A percentile compares a stretch with the other conserved stretches of the same genome.
phyloP scores from a whole-genome alignment of 345 rosid genomes.

The Fremontodendron californicum region DNA sequence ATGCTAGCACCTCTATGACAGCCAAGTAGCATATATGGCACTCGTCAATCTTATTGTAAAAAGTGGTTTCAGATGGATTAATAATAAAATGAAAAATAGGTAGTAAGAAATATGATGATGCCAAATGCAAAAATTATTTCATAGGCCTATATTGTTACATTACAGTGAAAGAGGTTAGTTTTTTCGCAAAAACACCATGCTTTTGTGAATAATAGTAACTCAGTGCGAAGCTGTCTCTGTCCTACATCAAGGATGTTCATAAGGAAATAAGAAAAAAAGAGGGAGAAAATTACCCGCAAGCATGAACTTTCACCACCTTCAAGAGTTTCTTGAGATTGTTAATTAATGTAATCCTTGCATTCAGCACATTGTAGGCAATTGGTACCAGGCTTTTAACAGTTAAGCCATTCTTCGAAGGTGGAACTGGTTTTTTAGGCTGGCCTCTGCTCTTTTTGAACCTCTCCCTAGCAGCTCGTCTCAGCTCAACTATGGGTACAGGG shows the following conservation, averaged over 20 bases:
- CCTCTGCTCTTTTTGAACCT: conserved; percentile 69
- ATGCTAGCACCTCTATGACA: not conserved
- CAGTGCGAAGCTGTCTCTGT: not conserved
- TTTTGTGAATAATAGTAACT: not conserved
- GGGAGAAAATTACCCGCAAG: conserved; percentile 66
- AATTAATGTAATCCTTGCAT: conserved; percentile 64
- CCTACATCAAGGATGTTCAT: not conserved
- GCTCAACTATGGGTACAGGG: conserved; percentile 69
- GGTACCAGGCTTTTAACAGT: conserved; percentile 63
- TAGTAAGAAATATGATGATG: not conserved
- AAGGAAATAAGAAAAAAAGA: conserved; percentile 10
- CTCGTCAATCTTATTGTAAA: not conserved
- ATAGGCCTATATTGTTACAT: not conserved
- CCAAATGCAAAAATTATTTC: not conserved
- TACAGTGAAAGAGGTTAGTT: not conserved
- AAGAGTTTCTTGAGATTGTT: conserved; percentile 75
- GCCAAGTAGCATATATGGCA: not conserved
- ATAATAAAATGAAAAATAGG: not conserved
- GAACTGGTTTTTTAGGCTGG: conserved; percentile 50
- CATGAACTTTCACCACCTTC: conserved; percentile 81
- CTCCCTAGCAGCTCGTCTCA: conserved; percentile 91
- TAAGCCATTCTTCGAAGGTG: conserved; percentile 81
- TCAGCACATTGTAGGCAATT: conserved; percentile 64
- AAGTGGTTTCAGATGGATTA: not conserved
- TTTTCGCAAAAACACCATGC: not conserved